Conservation (phyloP, 345 rosid species). For the Eutrema heterophyllum region DNA sequence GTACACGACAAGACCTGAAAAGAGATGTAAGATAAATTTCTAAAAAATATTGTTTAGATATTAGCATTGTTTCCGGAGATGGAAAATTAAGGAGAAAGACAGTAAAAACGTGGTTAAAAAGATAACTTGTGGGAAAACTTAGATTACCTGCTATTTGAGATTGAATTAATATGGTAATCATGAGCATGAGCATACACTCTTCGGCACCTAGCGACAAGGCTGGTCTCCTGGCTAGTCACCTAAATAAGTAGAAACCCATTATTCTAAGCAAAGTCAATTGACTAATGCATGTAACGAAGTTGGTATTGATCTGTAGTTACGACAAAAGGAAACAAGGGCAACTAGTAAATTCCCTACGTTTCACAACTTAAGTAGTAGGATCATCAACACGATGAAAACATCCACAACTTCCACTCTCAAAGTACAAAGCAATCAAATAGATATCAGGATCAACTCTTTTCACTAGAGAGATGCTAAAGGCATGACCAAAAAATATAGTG, state of each 20-base stretch:
- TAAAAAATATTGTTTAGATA: background rate
- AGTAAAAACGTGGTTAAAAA: background rate
- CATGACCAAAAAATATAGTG: background rate
- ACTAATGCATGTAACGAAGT: background rate
- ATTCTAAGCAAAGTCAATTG: background rate
- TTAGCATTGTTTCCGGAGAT: background rate
- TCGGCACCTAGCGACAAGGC: slow-evolving; percentile 85
- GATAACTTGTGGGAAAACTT: background rate
- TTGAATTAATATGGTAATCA: slow-evolving; percentile 80
- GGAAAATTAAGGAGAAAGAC: slow-evolving; percentile 9
- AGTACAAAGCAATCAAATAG: slow-evolving; percentile 4
- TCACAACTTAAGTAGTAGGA: background rate
- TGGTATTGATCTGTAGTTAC: slow-evolving; percentile 1
- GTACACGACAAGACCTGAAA: background rate
- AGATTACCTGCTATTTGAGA: slow-evolving; percentile 80
- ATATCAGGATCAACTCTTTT: background rate
- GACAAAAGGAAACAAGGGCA: background rate
- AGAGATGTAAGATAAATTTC: background rate
- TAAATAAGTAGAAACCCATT: slow-evolving; percentile 17
- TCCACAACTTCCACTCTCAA: background rate
- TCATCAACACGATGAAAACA: background rate
- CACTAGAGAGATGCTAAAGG: background rate
- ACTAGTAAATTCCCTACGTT: background rate
- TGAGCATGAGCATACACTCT: slow-evolving; percentile 99
- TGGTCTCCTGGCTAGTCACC: slow-evolving; percentile 64